Conservation (phyloP, 257 asterid species). For the Leptodermis oblonga region DNA sequence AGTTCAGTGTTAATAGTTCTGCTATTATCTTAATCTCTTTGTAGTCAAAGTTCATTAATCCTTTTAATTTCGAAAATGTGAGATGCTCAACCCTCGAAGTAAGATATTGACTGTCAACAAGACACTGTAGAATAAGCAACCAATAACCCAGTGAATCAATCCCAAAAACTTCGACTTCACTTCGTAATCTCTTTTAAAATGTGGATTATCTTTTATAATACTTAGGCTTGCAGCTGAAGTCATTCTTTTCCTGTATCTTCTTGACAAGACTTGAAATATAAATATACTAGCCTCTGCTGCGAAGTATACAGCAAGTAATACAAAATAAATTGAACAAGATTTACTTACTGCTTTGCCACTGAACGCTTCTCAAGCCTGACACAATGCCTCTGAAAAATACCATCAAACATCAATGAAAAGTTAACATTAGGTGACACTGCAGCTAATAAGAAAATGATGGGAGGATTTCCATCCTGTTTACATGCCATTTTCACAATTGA, state of each 20-base stretch:
- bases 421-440: slow-evolving; percentile 9
- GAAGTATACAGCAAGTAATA: background rate
- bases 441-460: background rate
- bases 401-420: slow-evolving; percentile 6
- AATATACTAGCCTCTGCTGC: background rate
- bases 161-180: no score
- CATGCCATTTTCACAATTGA: background rate
- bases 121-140: background rate
- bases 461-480: background rate
- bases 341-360: slow-evolving; percentile 47
- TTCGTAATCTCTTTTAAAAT: no score
- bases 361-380: slow-evolving; percentile 42
- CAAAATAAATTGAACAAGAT: background rate
- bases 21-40: background rate
- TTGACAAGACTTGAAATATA: background rate
- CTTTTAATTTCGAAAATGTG: no score
- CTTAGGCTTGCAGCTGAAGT: background rate
- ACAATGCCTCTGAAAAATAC: slow-evolving; percentile 36
- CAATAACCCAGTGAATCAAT: no score
- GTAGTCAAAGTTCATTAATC: no score
- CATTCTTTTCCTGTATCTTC: background rate
- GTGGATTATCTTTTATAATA: background rate
- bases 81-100: no score
- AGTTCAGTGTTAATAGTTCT: no score
- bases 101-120: background rate